Conservation (phyloP, 805 yeast species). For the Kazachstania kunashirensis region DNA sequence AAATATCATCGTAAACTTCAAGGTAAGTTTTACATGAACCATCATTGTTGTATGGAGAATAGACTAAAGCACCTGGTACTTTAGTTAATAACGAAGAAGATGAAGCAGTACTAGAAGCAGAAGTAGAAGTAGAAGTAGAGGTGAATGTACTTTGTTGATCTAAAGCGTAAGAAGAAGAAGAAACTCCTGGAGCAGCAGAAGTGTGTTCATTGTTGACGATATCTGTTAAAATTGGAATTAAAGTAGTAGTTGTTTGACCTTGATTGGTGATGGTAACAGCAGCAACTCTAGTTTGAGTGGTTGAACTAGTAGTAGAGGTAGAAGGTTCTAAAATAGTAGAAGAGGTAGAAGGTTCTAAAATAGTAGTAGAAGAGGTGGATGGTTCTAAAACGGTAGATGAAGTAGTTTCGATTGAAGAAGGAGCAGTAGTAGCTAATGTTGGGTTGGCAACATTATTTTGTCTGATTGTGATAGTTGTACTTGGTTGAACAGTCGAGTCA, state of each 20-base stretch:
- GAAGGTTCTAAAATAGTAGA: slow-evolving; percentile 2
- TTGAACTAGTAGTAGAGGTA: slow-evolving; percentile 9
- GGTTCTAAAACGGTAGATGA: slow-evolving; percentile 12
- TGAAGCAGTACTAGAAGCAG: slow-evolving; percentile 6
- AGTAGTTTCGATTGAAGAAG: slow-evolving; percentile 11
- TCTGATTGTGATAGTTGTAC: slow-evolving; percentile 27
- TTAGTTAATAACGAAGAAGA: slow-evolving; percentile 21
- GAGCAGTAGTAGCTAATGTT: slow-evolving; percentile 2
- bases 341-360: not conserved
- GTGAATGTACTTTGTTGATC: slow-evolving; percentile 5
- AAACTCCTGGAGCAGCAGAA: slow-evolving; percentile 5
- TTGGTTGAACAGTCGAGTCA: slow-evolving; percentile 28
- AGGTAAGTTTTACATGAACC: slow-evolving; percentile 54
- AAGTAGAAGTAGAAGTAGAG: slow-evolving; percentile 8
- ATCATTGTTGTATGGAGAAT: slow-evolving; percentile 68
- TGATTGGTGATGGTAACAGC: slow-evolving; percentile 7
- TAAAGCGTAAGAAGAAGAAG: slow-evolving; percentile 6
- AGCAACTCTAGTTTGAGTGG: slow-evolving; percentile 10
- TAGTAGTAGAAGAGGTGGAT: not conserved
- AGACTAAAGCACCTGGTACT: slow-evolving; percentile 53
- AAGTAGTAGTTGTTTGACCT: slow-evolving; percentile 4
- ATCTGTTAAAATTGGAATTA: slow-evolving; percentile 1
- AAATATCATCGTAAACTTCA: slow-evolving; percentile 50
- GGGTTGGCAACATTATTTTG: slow-evolving; percentile 6
- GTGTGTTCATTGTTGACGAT: slow-evolving; percentile 1